Conservation (phyloP, 2,329 filamentous ascomycete species). For the Metarhizium anisopliae region DNA sequence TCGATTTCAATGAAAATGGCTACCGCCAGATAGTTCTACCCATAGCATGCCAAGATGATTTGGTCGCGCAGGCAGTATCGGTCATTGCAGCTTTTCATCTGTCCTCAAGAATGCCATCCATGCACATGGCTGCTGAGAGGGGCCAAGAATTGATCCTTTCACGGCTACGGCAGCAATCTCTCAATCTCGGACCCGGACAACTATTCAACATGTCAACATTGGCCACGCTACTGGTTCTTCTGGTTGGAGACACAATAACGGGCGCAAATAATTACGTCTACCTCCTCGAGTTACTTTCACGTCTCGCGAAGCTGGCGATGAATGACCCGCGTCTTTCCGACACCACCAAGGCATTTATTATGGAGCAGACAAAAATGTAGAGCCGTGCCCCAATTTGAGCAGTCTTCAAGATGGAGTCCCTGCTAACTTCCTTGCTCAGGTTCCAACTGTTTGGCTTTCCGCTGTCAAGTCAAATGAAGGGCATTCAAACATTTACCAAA, state of each 20-base stretch:
- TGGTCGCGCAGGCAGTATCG: conserved; percentile 25
- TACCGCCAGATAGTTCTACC: conserved; percentile 30
- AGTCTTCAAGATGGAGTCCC: not conserved
- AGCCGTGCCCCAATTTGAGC: not conserved
- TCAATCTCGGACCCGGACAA: conserved; percentile 15
- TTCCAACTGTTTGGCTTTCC: conserved; percentile 22
- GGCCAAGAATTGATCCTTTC: conserved; percentile 26
- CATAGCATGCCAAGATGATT: conserved; percentile 26
- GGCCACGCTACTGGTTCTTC: conserved; percentile 27
- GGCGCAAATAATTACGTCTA: conserved; percentile 27
- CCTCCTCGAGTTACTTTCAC: conserved; percentile 26
- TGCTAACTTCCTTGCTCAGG: conserved; percentile 8
- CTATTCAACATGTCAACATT: conserved; percentile 27
- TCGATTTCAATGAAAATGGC: conserved; percentile 26
- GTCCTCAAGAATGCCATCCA: conserved; percentile 19
- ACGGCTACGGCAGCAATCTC: conserved; percentile 22
- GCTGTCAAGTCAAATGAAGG: conserved; percentile 18
- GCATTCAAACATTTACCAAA: conserved; percentile 13
- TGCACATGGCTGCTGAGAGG: conserved; percentile 22
- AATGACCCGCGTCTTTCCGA: conserved; percentile 11
- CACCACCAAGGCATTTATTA: conserved; percentile 16
- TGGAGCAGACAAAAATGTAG: conserved; percentile 23
- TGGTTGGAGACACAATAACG: conserved; percentile 32
- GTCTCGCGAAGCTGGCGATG: conserved; percentile 15
- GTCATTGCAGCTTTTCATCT: conserved; percentile 31